phyloP scores from a whole-genome alignment of 2,329 filamentous ascomycete genomes.

The Botrytis aclada region DNA sequence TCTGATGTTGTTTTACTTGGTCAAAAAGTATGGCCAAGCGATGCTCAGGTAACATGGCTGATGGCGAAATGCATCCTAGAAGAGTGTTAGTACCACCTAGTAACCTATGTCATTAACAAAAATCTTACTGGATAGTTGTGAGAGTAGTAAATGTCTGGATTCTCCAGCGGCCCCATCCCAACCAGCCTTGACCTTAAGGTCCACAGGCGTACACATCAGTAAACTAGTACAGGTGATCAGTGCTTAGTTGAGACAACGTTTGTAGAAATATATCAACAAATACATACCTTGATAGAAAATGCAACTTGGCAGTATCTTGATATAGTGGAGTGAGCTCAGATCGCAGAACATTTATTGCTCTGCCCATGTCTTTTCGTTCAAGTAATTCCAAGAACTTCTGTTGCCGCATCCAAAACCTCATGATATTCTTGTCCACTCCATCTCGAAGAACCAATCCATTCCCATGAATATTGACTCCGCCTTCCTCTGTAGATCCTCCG shows the following conservation, averaged over 20 bases:
- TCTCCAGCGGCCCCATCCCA: constrained; percentile 81
- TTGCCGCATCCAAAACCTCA: constrained; percentile 85
- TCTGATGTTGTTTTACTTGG: constrained; percentile 80
- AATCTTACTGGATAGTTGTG: constrained; percentile 74
- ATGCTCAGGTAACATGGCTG: constrained; percentile 94
- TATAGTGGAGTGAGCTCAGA: constrained; percentile 84
- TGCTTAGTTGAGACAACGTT: constrained; percentile 1
- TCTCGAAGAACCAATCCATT: constrained; percentile 72
- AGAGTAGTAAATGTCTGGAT: constrained; percentile 72
- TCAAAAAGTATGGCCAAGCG: constrained; percentile 77
- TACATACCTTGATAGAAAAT: constrained; percentile 70
- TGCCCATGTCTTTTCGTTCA: constrained; percentile 68
- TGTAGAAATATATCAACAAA: background rate
- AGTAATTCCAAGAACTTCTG: constrained; percentile 94
- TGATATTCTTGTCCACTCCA: constrained; percentile 70
- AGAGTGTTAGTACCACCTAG: constrained; percentile 27
- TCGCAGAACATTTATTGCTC: constrained; percentile 78
- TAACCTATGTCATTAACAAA: background rate
- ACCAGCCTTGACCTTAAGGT: constrained; percentile 70
- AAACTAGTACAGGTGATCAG: constrained; percentile 50
- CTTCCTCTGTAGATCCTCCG: constrained; percentile 46
- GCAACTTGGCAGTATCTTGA: constrained; percentile 72
- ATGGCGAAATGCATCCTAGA: constrained; percentile 84
- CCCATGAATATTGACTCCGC: constrained; percentile 43
- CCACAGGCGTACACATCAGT: constrained; percentile 82